A percentile compares a stretch with the other conserved stretches of the same genome.
Conservation (phyloP, 495 filamentous ascomycete genomes). For the Hyphodiscus hymeniophilus region DNA sequence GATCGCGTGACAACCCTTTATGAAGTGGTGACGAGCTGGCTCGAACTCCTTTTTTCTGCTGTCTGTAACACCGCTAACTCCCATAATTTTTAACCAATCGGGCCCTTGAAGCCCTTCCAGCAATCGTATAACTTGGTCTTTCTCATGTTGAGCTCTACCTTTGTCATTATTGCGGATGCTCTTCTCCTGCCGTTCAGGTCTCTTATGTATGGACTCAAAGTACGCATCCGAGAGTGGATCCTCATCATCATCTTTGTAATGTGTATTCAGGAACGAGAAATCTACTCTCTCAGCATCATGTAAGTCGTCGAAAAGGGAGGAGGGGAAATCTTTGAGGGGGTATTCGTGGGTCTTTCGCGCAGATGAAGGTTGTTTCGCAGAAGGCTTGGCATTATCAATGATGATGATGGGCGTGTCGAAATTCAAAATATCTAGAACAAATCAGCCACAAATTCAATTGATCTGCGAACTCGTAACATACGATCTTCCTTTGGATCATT, state of each 20-base stretch:
- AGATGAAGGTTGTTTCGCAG: constrained; percentile 24
- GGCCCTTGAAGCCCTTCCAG: constrained; percentile 81
- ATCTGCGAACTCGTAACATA: constrained; percentile 31
- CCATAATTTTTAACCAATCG: constrained; percentile 91
- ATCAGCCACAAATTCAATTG: constrained; percentile 4
- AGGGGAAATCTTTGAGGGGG: constrained; percentile 38
- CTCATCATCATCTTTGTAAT: constrained; percentile 30
- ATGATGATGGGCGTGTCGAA: constrained; percentile 53
- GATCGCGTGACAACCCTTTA: constrained; percentile 67
- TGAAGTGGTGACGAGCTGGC: constrained; percentile 74
- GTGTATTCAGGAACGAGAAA: constrained; percentile 42
- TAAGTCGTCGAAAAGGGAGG: constrained; percentile 37
- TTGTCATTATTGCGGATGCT: constrained; percentile 89
- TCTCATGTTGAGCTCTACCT: constrained; percentile 85
- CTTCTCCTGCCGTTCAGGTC: constrained; percentile 81
- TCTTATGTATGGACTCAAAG: constrained; percentile 63
- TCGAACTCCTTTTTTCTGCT: constrained; percentile 77
- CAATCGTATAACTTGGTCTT: constrained; percentile 75
- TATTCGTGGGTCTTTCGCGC: constrained; percentile 20
- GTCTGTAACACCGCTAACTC: constrained; percentile 80
- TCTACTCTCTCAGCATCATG: constrained; percentile 46
- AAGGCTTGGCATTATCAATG: constrained; percentile 30
- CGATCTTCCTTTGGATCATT: constrained; percentile 69
- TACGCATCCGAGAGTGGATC: constrained; percentile 65
- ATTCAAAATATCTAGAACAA: constrained; percentile 44